Conservation (phyloP, 306 rosid genomes). For the Gynostemma pentaphyllum region DNA sequence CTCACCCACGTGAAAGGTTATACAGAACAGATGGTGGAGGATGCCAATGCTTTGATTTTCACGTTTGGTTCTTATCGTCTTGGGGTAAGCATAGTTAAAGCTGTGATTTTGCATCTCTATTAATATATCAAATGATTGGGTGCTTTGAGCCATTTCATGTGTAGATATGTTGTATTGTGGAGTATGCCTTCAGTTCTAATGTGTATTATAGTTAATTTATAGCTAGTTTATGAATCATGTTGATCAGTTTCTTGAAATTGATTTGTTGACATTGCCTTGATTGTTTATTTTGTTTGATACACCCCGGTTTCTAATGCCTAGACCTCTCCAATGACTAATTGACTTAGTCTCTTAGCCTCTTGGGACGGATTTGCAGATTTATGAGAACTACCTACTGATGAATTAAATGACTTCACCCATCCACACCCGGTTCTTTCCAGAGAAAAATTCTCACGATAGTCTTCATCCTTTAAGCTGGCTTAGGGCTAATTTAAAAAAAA, state of each 20-base stretch:
- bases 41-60: constrained; percentile 73
- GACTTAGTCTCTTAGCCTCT: too few species aligned
- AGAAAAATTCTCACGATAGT: too few species aligned
- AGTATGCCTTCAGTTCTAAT: not conserved
- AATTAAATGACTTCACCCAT: too few species aligned
- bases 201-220: not conserved
- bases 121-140: not conserved
- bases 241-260: not conserved
- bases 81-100: constrained; percentile 52
- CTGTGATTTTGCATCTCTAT: constrained; percentile 2
- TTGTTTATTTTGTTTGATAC: not conserved
- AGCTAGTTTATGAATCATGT: not conserved
- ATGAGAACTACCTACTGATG: too few species aligned
- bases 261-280: not conserved
- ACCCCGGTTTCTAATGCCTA: too few species aligned
- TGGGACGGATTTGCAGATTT: too few species aligned
- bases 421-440: too few species aligned
- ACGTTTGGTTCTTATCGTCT: constrained; percentile 88
- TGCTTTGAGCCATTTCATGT: not conserved
- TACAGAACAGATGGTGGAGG: constrained; percentile 94
- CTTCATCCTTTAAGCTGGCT: too few species aligned
- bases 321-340: too few species aligned
- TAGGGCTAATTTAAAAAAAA: too few species aligned
- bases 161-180: too few species aligned
- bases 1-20: constrained; percentile 76